Evolutionary conservation across 495 filamentous ascomycete genomes (phyloP), one percentile per base, ranked within the genome.

Genomic region (Penicillium simplicissimum): DNA sequence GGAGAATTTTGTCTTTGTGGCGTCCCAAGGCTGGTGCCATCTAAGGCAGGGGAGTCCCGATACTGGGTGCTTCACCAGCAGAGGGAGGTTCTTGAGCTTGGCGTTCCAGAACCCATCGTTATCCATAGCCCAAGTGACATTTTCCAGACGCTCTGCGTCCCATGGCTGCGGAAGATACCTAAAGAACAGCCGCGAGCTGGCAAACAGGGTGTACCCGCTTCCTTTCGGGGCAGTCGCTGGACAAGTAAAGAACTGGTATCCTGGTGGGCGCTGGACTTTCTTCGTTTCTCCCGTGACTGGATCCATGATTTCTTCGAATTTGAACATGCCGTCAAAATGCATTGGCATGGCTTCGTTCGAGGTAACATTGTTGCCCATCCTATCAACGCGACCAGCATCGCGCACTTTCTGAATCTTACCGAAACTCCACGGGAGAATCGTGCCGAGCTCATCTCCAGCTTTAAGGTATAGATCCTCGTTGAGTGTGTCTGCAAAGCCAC

Each of bases 261-360:
- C 77, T 9, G 69, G 71, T 23, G 61, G 66, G 19, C 60, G 55
- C 23, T 69, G 74, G 38, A 68, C 62, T 28, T 61, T 68, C 47
- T 52, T 65, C 11, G 13, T 71, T 60, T 68, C 64, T 11, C 66
- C 73, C 13, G 61, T 72, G 11, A 33, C 61, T 8, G 74, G 68
- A 42, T 76, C 67, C 0, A 62, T 69, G 35, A 74, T 53, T 28
- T 77, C 74, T 19, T 74, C 74, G 13, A 80, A 76, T 52, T 82
- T 82, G 69, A 85, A 85, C 33, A 84, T 69, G 0, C 82, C 83
- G 47, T 85, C 82, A 45, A 78, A 84, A 57, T 85, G 83, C 70
- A 83, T 82, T 5, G 83, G 81, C 82, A 85, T 84, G 37, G 74
- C 76, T 59, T 86, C 82, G 43, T 71, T 74, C 7, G 77, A 81